Evolutionary conservation across 2,329 filamentous ascomycete species (phyloP), one percentile per base, ranked within the genome.

Genomic region (Onygenales sp.): DNA sequence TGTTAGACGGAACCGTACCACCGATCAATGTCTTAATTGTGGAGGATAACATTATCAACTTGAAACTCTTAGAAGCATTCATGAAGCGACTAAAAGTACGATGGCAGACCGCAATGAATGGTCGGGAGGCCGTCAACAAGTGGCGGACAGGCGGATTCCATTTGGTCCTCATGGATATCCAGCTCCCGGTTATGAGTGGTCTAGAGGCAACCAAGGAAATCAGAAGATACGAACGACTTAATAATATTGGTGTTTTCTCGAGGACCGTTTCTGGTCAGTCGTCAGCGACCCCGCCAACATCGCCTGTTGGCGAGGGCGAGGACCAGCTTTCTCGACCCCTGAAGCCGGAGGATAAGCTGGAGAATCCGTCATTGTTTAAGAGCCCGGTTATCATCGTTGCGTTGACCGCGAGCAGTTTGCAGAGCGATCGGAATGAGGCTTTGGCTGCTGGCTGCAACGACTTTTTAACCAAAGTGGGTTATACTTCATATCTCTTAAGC

Each of bases 1-100:
- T 88, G 62, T 79, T 95, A 32, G 89, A 92, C 60, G 86, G 85
- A 52, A 84, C 84, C 1, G 89, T 97, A 0, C 93, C 93, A 6
- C 92, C 93, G 1, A 97, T 98, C 73, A 97, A 95, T 62, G 91
- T 97, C 6, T 77, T 98, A 43, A 95, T 98, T 56, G 93, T 98
- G 11, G 93, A 98, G 74, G 93, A 98, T 73, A 98, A 98, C 69
- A 90, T 93, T 58, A 97, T 98, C 48, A 98, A 97, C 66, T 76
- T 97, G 60, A 88, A 89, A 64, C 83, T 98, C 8, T 76, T 98
- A 37, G 92, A 96, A 66, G 90, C 91, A 1, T 95, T 98, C 65
- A 92, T 97, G 77, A 95, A 96, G 73, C 80, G 90, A 48, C 78
- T 98, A 49, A 96, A 95, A 65, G 93, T 98, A 6, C 83, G 93